These are phyloP conservation scores for Solanum hybrid DNA, from an alignment of 305 asterid species.

Conservation along the genomic window DNA sequence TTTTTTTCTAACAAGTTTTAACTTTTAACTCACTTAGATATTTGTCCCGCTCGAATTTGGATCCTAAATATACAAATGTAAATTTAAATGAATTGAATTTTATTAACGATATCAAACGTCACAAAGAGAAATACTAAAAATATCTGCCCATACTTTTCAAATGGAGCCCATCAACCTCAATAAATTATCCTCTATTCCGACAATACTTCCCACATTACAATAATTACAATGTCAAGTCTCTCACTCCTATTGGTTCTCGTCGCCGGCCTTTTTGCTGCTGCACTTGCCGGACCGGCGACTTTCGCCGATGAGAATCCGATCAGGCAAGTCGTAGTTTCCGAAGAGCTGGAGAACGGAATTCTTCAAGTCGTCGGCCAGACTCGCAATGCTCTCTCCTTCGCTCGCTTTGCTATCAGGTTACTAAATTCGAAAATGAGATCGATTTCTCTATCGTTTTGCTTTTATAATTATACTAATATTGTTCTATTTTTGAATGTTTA, in stretches of 20 bases:
- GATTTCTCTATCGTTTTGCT: background rate
- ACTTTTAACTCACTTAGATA: background rate
- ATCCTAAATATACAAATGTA: background rate
- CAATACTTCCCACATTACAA: background rate
- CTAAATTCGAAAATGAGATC: background rate
- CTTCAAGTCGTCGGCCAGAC: constrained; percentile 49
- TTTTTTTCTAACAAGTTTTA: background rate
- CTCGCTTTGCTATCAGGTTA: constrained; percentile 75
- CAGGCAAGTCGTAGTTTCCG: constrained; percentile 65
- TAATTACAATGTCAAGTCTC: constrained; percentile 32
- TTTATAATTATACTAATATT: background rate
- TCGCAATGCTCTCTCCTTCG: constrained; percentile 63
- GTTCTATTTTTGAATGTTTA: background rate
- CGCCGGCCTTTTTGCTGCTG: constrained; percentile 32
- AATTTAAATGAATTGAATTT: too few species aligned
- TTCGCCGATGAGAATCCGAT: constrained; percentile 53
- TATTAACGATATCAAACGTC: background rate
- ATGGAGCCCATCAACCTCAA: background rate
- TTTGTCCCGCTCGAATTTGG: background rate
- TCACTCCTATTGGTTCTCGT: constrained; percentile 10
- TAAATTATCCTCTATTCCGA: background rate
- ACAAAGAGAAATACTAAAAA: background rate
- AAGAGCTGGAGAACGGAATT: constrained; percentile 47
- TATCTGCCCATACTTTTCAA: background rate
- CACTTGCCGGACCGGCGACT: constrained; percentile 16